Conservation (phyloP, 768 basidiomycete genomes). For the Crassisporium funariophilum region DNA sequence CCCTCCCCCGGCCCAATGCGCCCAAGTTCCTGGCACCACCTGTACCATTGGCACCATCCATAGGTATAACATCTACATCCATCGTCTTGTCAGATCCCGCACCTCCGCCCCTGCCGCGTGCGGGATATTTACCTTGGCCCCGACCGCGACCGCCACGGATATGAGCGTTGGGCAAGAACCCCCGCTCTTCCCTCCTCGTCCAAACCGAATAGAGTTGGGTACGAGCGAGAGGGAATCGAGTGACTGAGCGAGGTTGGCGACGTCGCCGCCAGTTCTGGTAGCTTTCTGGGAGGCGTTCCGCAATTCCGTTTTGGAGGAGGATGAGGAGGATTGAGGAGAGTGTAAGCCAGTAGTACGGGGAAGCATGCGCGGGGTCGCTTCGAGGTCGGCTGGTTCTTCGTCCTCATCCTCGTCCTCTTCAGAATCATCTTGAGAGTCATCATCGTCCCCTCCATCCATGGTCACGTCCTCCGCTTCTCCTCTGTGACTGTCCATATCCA, state of each 20-base stretch:
- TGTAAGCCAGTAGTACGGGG: slow-evolving; percentile 16
- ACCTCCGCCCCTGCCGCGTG: not conserved
- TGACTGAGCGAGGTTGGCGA: slow-evolving; percentile 53
- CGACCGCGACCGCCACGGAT: slow-evolving; percentile 10
- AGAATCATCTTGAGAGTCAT: slow-evolving; percentile 23
- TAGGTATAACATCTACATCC: too few species aligned
- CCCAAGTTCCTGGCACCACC: too few species aligned
- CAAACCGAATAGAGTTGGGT: slow-evolving; percentile 71
- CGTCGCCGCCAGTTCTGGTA: slow-evolving; percentile 24
- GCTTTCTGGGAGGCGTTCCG: slow-evolving; percentile 2
- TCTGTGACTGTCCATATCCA: slow-evolving; percentile 19
- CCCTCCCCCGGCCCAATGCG: too few species aligned
- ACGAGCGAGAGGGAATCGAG: slow-evolving; percentile 56
- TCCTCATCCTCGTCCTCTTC: slow-evolving; percentile 20
- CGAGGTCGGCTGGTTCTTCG: slow-evolving; percentile 20
- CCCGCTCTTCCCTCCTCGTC: slow-evolving; percentile 66
- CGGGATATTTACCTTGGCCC: slow-evolving; percentile 23
- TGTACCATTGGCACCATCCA: too few species aligned
- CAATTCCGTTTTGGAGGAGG: slow-evolving; percentile 10
- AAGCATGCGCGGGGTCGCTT: slow-evolving; percentile 31
- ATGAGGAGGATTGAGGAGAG: slow-evolving; percentile 21
- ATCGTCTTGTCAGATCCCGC: too few species aligned
- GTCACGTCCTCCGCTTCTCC: slow-evolving; percentile 31
- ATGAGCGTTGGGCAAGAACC: slow-evolving; percentile 39
- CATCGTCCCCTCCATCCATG: slow-evolving; percentile 30